Evolutionary conservation across 169 alveolate genomes (phyloP).

Genomic region (Theileria annulata): DNA sequence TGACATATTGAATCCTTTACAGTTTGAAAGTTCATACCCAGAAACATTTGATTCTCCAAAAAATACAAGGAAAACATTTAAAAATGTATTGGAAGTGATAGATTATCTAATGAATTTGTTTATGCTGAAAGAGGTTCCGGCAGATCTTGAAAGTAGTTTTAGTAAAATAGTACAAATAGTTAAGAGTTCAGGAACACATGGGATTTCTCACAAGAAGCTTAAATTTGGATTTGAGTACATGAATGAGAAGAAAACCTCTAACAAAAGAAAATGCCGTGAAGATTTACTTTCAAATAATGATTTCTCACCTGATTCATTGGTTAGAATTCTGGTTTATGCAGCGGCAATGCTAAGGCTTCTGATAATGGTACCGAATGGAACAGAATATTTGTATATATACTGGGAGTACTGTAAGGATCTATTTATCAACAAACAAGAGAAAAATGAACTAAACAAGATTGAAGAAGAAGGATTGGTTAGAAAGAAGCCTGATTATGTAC

Average conservation of each 20-base stretch:
- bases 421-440: background rate
- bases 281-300: constrained; percentile 7
- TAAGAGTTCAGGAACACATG: constrained; percentile 16
- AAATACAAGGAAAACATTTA: background rate
- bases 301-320: constrained; percentile 8
- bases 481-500: constrained; percentile 2
- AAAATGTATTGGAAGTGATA: background rate
- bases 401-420: constrained; percentile 32
- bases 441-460: background rate
- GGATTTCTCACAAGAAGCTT: constrained; percentile 1
- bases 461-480: background rate
- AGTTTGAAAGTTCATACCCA: background rate
- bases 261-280: background rate
- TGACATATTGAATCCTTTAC: constrained; percentile 43
- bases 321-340: constrained; percentile 10
- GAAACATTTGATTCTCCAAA: background rate
- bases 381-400: constrained; percentile 35
- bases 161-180: constrained; percentile 21
- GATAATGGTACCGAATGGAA: constrained; percentile 15
- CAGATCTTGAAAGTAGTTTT: constrained; percentile 8
- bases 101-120: background rate
- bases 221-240: background rate
- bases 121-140: background rate
- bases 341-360: constrained; percentile 39
- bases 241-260: background rate